phyloP scores from a whole-genome alignment of 805 yeast species.

The Wickerhamiella kurtzmanii region DNA sequence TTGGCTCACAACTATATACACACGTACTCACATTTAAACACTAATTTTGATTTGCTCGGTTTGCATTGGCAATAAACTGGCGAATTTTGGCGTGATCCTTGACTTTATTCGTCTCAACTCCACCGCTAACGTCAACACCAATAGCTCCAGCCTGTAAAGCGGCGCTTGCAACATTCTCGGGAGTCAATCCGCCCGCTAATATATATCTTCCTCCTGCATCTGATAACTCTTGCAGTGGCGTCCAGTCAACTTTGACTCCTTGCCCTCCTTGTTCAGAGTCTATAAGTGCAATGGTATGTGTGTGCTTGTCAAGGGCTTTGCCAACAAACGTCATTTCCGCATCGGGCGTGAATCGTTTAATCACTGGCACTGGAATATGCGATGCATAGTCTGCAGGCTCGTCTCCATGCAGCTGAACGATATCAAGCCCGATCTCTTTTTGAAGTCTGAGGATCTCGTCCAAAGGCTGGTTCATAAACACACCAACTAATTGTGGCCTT shows the following conservation, averaged over 20 bases:
- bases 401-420: conserved; percentile 81
- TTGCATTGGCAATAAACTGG: conserved; percentile 44
- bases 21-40: too few relatives aligned
- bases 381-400: conserved; percentile 38
- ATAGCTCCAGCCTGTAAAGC: conserved; percentile 40
- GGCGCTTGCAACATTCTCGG: conserved; percentile 55
- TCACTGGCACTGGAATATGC: conserved; percentile 41
- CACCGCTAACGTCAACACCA: conserved; percentile 93
- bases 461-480: conserved; percentile 67
- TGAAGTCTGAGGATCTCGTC: conserved; percentile 40
- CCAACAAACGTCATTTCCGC: conserved; percentile 14
- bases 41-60: too few relatives aligned
- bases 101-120: conserved; percentile 55
- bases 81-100: conserved; percentile 58
- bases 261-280: conserved; percentile 92
- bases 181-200: conserved; percentile 82
- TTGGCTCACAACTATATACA: too few relatives aligned
- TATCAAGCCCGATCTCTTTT: conserved; percentile 42
- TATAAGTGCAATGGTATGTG: conserved; percentile 47
- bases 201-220: conserved; percentile 33
- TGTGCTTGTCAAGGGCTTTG: conserved; percentile 17
- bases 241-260: conserved; percentile 74
- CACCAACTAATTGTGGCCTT: conserved; percentile 55
- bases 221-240: conserved; percentile 19
- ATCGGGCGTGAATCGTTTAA: conserved; percentile 55